A percentile compares a stretch with the other conserved stretches of the same genome.
phyloP scores from a whole-genome alignment of 352 stramenopile genomes.

The Globisporangium lucens region DNA sequence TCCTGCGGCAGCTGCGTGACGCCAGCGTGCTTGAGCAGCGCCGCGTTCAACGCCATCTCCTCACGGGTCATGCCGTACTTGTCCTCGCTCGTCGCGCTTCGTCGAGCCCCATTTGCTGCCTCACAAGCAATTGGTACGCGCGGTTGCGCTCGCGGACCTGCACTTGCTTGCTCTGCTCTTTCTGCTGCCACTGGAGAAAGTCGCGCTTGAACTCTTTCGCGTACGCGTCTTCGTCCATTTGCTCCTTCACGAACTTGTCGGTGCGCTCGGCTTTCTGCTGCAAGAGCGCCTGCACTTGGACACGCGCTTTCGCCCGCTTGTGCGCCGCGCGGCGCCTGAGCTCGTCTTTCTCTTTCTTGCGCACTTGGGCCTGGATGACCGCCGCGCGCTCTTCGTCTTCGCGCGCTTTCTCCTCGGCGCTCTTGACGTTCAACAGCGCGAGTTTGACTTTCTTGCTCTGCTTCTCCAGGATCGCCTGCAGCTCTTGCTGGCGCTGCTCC shows the following conservation, averaged over 20 bases:
- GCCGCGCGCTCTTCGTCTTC: conserved; percentile 52
- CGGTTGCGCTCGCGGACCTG: conserved; percentile 33
- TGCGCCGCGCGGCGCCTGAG: conserved; percentile 29
- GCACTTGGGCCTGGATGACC: conserved; percentile 37
- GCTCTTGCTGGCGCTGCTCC: conserved; percentile 35
- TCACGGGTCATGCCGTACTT: conserved; percentile 65
- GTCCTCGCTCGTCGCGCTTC: conserved; percentile 38
- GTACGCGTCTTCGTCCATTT: conserved; percentile 41
- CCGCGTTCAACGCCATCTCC: conserved; percentile 56
- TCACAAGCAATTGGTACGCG: conserved; percentile 39
- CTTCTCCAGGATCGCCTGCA: conserved; percentile 44
- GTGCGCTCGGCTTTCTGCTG: conserved; percentile 45
- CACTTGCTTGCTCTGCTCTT: conserved; percentile 28
- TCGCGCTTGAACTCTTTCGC: conserved; percentile 43
- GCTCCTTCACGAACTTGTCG: conserved; percentile 22
- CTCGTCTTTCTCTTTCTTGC: conserved; percentile 35
- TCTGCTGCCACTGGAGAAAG: conserved; percentile 40
- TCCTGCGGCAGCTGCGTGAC: conserved; percentile 16
- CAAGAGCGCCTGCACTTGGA: conserved; percentile 37
- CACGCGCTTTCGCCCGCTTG: conserved; percentile 26
- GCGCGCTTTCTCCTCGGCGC: conserved; percentile 47
- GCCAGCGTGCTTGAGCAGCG: conserved; percentile 39
- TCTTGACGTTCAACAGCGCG: conserved; percentile 59
- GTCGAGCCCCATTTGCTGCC: conserved; percentile 49
- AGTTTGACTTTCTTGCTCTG: conserved; percentile 57